Base-by-base conservation (phyloP, 176 grass and related monocot genomes). In the Rhynchospora breviuscula region DNA sequence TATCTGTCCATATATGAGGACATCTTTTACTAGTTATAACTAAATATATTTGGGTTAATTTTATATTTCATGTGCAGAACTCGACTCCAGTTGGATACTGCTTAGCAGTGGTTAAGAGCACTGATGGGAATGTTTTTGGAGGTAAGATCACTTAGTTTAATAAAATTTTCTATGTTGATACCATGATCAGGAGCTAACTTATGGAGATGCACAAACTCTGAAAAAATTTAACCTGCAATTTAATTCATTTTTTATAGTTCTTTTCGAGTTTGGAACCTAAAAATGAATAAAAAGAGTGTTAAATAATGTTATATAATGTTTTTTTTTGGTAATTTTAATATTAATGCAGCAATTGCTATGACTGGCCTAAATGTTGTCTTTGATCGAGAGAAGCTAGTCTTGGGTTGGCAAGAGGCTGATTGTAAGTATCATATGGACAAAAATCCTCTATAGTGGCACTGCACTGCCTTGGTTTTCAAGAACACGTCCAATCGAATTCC, bases 301-400 rank as follows among this genome's bases (percentile, higher is more conserved):
- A 46, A 47, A 45, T 19, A n/a, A 51, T 73, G 8, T 48, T 22
- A 44, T 11, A n/a, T 19, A 21, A 72, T 52, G n/a, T 8, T 0
- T 22, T 22, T 51, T 51, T 22, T 52, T 52, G 7, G 0, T 73
- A 23, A 49, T 45, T 61, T 40, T 59, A 80, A 26, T 80, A 70
- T 44, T 18, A 22, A 86, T 81, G 86, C 92, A 94, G 93, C 91
- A 79, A 90, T 90, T 79, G 89, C 91, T 87, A 91, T 94, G 90
- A 87, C 85, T 10, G 93, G 84, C 18, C 90, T 94, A 6, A 92
- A 90, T 8, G 70, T 94, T 0, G 90, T 94, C 8, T 87, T 90
- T 85, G 66, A 94, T 80, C 48, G 90, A 10, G 81, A 94, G 81
- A 77, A 52, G 23, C 85, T 87, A 7, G 86, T 90, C 47, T 79